Percentiles rank a stretch among this genome's conserved stretches.
Conservation (phyloP, 2,329 filamentous ascomycete species). For the Xylaria sp. region DNA sequence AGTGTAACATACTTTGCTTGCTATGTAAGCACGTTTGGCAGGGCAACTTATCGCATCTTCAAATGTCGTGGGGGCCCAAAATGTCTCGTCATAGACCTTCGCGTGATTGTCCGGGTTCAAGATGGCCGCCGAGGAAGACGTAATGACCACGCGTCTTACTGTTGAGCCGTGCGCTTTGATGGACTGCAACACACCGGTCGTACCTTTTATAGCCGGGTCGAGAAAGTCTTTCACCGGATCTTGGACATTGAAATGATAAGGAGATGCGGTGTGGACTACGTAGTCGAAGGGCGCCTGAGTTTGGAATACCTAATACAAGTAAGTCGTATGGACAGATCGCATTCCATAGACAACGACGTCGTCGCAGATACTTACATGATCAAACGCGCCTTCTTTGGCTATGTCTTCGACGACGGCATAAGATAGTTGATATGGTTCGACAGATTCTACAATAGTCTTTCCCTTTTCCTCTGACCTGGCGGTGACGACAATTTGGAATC, state of each 20-base stretch:
- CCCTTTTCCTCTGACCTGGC: slow-evolving; percentile 62
- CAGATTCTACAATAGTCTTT: slow-evolving; percentile 54
- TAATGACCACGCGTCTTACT: slow-evolving; percentile 72
- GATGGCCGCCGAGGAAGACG: slow-evolving; percentile 60
- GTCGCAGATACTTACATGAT: slow-evolving; percentile 55
- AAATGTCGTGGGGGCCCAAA: slow-evolving; percentile 53
- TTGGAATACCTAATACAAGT: slow-evolving; percentile 50
- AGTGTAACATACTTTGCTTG: slow-evolving; percentile 62
- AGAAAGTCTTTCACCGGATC: slow-evolving; percentile 61
- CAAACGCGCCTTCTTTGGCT: slow-evolving; percentile 75
- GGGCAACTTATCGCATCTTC: slow-evolving; percentile 49
- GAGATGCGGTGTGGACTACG: slow-evolving; percentile 79
- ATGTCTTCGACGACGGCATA: slow-evolving; percentile 77
- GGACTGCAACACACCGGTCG: slow-evolving; percentile 60
- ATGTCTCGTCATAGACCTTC: slow-evolving; percentile 54
- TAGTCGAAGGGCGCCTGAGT: slow-evolving; percentile 70
- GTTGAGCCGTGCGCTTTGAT: slow-evolving; percentile 56
- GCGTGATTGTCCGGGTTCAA: slow-evolving; percentile 53
- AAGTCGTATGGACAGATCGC: slow-evolving; percentile 7
- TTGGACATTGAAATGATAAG: slow-evolving; percentile 75
- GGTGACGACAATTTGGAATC: slow-evolving; percentile 58
- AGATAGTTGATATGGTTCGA: slow-evolving; percentile 52
- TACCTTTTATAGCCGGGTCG: slow-evolving; percentile 66
- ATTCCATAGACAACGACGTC: not conserved
- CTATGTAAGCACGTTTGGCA: slow-evolving; percentile 48